Base-by-base conservation (phyloP, 164 flowering plant species). In the Vitis amurensis region DNA sequence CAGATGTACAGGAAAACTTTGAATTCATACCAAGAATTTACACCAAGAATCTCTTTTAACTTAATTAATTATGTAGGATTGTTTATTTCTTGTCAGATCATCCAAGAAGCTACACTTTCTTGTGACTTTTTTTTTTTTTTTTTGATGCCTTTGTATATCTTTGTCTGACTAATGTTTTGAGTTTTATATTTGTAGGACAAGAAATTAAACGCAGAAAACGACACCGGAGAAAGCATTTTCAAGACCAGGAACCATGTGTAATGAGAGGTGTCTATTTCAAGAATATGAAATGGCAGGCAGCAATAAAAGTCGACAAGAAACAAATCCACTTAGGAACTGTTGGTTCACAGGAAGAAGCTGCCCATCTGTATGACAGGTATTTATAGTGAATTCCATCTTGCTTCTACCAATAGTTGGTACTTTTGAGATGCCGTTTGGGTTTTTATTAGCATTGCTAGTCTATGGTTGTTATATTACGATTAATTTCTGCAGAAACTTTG, bases 211-310 rank as follows among this genome's bases (percentile, higher is more conserved):
- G 92, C 37, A 85, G 98, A 77, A 95, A 91, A 81, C 84, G 85
- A 55, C 97, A 91, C 64, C 71, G 92, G 68, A 85, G 99, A 68
- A 93, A 91, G 81, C 85, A 82, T 60, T 70, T 86, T 61, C 86
- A 84, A 55, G 78, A 89, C 69, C 93, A 88, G 66, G 98, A 89
- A 78, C 84, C 84, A 55, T 91, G 92, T 64, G 31, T 83, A 8
- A 89, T 93, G 98, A 85, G 98, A 82, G 99, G 99, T 61, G 99
- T 95, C 59, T 95, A 95, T 78, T 95, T 84, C 82, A 95, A 95
- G 79, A 95, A 93, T 68, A 84, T 91, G 97, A 91, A 91, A 85
- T 95, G 99, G 99, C 98, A 93, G 77, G 99, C 99, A 31, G 97
- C 99, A 27, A 95, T 95, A 53, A 93, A 95, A 83, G 99, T 95